Evolutionary conservation across 805 yeast genomes (phyloP), one percentile per base, ranked within the genome.

Genomic region (Lipomyces chichibuensis): DNA sequence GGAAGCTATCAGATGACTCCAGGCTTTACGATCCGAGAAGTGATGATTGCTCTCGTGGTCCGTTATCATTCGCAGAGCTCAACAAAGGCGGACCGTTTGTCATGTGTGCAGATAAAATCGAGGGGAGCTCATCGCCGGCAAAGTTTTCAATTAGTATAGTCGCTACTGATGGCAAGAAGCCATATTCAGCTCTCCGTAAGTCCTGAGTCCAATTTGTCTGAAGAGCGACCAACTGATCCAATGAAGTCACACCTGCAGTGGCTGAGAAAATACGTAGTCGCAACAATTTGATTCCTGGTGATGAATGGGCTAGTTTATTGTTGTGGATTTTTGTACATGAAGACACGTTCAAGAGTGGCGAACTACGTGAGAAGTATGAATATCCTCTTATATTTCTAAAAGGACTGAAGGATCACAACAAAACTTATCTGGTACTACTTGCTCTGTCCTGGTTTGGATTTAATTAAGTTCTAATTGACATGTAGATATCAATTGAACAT

Each of bases 11-110:
- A 20, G 33, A 29, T 8, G 33, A 53, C 33, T 53, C 29, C 0
- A 53, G 33, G 13, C 56, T 53, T 20, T 53, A 29, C 32, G 8
- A 43, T n/a, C 49, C 49, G 9, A n/a, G 49, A 43, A 17, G 20
- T 43, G 49, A 43, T n/a, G 49, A 32, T 8, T 59, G 56, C 27
- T 65, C 51, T 46, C 60, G 58, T 9, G 68, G 68, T 4, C 52
- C 62, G 23, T 46, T 65, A 33, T 51, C 57, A 3, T 65, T 61
- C 52, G 68, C 65, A 14, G 68, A 65, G 56, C 60, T 60, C 54
- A 52, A 13, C n/a, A 17, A 14, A 14, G 64, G 53, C 9, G 60
- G 63, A 7, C 68, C 68, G 25, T 62, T 65, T 23, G 29, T 65
- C 9, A 65, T 65, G 39, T 65, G 68, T 32, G 61, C 66, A n/a